Conservation (phyloP, 257 asterid genomes). For the Parsonsia alboflavescens region DNA sequence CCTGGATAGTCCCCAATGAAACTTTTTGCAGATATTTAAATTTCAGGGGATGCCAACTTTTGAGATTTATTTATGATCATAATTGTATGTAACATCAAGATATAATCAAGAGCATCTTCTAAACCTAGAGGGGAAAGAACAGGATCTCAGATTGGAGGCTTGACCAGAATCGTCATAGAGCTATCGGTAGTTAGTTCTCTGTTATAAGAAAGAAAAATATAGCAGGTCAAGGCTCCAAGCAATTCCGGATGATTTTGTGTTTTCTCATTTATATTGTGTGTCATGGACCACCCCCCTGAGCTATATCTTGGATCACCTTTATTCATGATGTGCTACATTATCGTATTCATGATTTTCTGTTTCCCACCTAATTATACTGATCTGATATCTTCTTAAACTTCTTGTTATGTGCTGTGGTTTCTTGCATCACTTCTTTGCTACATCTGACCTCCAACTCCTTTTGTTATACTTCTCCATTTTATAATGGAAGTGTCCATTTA, state of each 20-base stretch:
- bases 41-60: background rate
- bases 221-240: background rate
- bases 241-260: background rate
- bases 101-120: background rate
- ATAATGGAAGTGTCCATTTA: background rate
- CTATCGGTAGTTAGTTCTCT: background rate
- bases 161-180: background rate
- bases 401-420: background rate
- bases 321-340: background rate
- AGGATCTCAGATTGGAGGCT: background rate
- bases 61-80: background rate
- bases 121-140: background rate
- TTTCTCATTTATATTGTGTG: background rate
- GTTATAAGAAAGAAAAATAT: background rate
- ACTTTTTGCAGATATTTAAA: background rate
- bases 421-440: background rate
- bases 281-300: background rate
- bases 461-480: background rate
- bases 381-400: background rate
- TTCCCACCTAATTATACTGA: background rate
- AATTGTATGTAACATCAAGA: background rate
- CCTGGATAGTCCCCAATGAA: background rate
- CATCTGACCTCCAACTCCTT: background rate
- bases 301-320: background rate
- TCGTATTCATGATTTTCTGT: background rate